A percentile compares a stretch with the other conserved stretches of the same genome.
Conservation (phyloP, 345 rosid genomes). For the Citrus reticulata region DNA sequence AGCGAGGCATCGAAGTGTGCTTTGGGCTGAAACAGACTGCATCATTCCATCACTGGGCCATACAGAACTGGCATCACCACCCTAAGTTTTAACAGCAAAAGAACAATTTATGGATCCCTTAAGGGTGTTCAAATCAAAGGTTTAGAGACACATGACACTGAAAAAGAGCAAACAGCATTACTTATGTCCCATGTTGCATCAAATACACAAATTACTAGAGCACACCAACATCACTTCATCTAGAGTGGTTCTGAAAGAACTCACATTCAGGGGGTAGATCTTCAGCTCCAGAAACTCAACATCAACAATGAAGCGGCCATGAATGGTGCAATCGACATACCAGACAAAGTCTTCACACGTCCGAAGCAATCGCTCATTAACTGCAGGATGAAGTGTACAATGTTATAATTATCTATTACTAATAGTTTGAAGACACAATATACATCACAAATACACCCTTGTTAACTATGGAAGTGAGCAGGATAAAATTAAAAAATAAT, state of each 20-base stretch:
- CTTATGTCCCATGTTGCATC: background rate
- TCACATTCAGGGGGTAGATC: conserved; percentile 62
- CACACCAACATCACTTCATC: background rate
- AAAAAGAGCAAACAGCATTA: background rate
- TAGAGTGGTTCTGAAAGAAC: conserved; percentile 21
- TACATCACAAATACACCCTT: background rate
- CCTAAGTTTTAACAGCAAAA: conserved; percentile 37
- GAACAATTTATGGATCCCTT: background rate
- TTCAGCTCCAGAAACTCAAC: conserved; percentile 94
- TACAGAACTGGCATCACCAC: conserved; percentile 59
- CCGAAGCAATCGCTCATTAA: conserved; percentile 67
- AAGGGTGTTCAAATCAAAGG: background rate
- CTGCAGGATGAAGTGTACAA: conserved; percentile 36
- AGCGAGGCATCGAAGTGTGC: conserved; percentile 66
- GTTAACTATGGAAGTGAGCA: background rate
- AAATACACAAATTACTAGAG: background rate
- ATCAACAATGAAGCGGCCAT: conserved; percentile 74
- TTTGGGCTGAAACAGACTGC: conserved; percentile 59
- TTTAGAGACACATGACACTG: background rate
- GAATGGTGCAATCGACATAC: conserved; percentile 65
- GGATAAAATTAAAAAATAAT: background rate
- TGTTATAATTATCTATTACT: background rate
- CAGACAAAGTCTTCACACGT: conserved; percentile 75
- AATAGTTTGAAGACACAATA: background rate
- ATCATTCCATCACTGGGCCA: conserved; percentile 68